Evolutionary conservation across 2,329 filamentous ascomycete species (phyloP), one percentile per base, ranked within the genome.

Genomic region (Aspergillus novofumigatus): DNA sequence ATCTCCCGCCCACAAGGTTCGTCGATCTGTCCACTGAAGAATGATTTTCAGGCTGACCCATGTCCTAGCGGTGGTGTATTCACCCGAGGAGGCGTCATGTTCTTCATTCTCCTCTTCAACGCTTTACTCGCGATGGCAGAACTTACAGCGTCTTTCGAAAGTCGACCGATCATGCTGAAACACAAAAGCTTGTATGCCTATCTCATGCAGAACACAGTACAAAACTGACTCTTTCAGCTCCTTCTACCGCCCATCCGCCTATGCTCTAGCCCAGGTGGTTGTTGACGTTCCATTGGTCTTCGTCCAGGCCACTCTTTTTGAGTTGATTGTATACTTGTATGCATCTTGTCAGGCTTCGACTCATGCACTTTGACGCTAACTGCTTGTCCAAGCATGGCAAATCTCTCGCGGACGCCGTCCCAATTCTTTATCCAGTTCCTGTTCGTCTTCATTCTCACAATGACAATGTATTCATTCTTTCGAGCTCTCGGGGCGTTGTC

Each of bases 121-220:
- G 78, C 84, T 10, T 73, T 88, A 8, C 76, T 87, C 32, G 83
- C 85, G 3, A 68, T 87, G 49, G 81, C 82, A 4, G 84, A 88
- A 64, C 76, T 86, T 44, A 84, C 85, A 0, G 72, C 84, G 1
- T 80, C 85, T 0, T 90, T 89, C 61, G 73, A 80, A 50, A 81
- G 80, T 23, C 82, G 86, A 48, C 86, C 86, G 0, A 88, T 90
- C 55, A 71, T 90, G 42, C 73, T 88, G 53, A 89, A 89, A 69
- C 87, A 90, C 71, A 88, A 88, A 66, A 84, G 81, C 25, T 89
- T 88, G 75, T 77, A 58, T 61, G 75, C 56, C 17, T 14, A 3
- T 5, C 2, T 3, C 21, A 1, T 53, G 17, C 14, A 9, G 17
- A 10, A 25, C 3, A 21, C 9, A 3, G 20, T 17, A n/a, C 1